A percentile compares a stretch with the other conserved stretches of the same genome.
These are phyloP conservation scores for Jasminum sambac DNA, from an alignment of 257 asterid species.

Conservation along the genomic window DNA sequence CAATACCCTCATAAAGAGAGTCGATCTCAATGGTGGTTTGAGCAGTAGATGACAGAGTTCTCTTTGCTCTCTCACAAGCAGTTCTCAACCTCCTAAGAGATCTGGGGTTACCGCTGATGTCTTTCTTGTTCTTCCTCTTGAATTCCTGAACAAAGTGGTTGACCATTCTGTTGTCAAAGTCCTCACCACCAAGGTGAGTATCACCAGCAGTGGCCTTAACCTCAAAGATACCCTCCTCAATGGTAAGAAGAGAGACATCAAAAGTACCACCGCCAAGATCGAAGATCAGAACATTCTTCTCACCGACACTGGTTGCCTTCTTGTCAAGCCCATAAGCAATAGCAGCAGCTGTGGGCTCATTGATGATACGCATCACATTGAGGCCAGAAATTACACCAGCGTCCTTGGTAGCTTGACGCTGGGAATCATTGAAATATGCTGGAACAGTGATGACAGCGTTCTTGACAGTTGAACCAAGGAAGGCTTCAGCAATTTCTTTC, in stretches of 20 bases:
- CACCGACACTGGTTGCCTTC: conserved; percentile 79
- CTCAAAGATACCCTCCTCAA: conserved; percentile 65
- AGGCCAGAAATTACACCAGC: conserved; percentile 84
- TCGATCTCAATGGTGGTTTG: conserved; percentile 82
- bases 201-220: conserved; percentile 70
- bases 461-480: conserved; percentile 64
- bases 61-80: conserved; percentile 78
- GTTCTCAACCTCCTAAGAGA: conserved; percentile 78
- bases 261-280: conserved; percentile 91
- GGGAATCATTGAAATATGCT: conserved; percentile 81
- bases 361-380: conserved; percentile 79
- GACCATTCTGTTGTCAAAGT: conserved; percentile 83
- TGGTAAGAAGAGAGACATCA: conserved; percentile 68
- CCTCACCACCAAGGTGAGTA: conserved; percentile 82
- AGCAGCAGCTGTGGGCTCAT: conserved; percentile 91
- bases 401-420: conserved; percentile 89
- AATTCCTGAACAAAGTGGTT: conserved; percentile 83
- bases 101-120: conserved; percentile 71
- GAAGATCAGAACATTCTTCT: conserved; percentile 75
- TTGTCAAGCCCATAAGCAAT: conserved; percentile 88
- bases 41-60: conserved; percentile 82
- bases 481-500: conserved; percentile 83
- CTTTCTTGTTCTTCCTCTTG: conserved; percentile 76
- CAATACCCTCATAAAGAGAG: conserved; percentile 73
- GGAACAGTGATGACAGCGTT: conserved; percentile 87